Evolutionary conservation across 1,139 yeast species (phyloP).

Genomic region (Pneumocystis jirovecii): DNA sequence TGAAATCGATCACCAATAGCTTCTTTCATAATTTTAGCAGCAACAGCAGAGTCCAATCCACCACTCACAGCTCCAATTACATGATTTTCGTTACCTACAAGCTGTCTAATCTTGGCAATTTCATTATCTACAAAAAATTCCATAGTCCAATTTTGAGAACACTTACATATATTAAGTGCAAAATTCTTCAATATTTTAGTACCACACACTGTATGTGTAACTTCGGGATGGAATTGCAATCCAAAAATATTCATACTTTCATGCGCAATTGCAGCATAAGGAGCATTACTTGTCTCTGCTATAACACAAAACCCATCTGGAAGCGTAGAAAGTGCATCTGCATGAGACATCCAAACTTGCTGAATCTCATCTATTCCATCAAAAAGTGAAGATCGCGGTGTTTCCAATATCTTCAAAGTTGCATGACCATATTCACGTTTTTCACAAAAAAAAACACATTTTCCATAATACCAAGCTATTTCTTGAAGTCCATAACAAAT

Average conservation of each 20-base stretch:
- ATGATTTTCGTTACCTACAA: constrained; percentile 96
- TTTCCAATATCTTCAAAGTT: constrained; percentile 59
- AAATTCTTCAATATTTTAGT: constrained; percentile 74
- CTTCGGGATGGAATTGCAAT: constrained; percentile 98
- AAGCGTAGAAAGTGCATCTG: constrained; percentile 81
- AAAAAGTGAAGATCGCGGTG: constrained; percentile 35
- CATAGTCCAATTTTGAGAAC: constrained; percentile 91
- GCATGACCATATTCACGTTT: constrained; percentile 99
- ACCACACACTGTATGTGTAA: constrained; percentile 89
- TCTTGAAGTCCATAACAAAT: constrained; percentile 99
- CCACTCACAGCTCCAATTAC: constrained; percentile 99
- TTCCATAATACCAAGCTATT: constrained; percentile 86
- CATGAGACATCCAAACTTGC: constrained; percentile 96
- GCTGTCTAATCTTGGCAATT: constrained; percentile 72
- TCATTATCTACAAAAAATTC: constrained; percentile 94
- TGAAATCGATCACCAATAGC: constrained; percentile 99
- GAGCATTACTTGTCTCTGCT: constrained; percentile 88
- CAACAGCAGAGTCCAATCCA: constrained; percentile 98
- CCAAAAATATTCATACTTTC: constrained; percentile 66
- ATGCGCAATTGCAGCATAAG: constrained; percentile 84
- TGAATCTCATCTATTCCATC: constrained; percentile 47
- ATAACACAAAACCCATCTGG: constrained; percentile 82
- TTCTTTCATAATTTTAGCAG: constrained; percentile 93
- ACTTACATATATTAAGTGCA: constrained; percentile 80
- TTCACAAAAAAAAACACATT: constrained; percentile 90